Evolutionary conservation across 208 protist genomes (phyloP), one percentile per base, ranked within the genome.

Genomic region (Porcisia deanei): DNA sequence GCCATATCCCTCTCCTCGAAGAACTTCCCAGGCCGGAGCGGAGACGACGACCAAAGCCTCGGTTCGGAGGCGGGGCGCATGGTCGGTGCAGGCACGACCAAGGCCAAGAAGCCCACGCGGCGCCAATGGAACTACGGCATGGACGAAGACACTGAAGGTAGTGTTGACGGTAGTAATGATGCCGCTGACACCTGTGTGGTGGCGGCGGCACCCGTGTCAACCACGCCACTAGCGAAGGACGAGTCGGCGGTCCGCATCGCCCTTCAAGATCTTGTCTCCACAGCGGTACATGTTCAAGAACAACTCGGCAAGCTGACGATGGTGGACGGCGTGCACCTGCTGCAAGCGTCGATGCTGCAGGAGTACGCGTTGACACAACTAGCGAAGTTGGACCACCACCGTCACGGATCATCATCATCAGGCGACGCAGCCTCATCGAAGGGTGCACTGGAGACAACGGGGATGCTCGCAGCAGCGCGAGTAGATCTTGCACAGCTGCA

Each of bases 61-160:
- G 30, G 30, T 30, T 30, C 30, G 30, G 30, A 52, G 20, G 43
- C 16, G 10, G 43, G 8, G 60, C n/a, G 45, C 43, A 39, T n/a
- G 39, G 64, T 43, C 16, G 3, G 20, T 2, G 53, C 9, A n/a
- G 43, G 22, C 20, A 20, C 39, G 43, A 7, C 43, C 0, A 10
- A 18, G 41, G 30, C 5, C 14, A 57, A 22, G 43, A 57, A 2
- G 66, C 45, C 12, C 47, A 9, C 45, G 5, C 22, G 39, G 37
- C 79, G 55, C 20, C 75, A 75, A 58, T 90, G 88, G 85, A 52
- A 77, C 14, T 94, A 93, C 72, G 73, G 85, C 22, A 79, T 92
- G 45, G 88, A 92, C 66, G 88, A 92, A 64, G 88, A 95, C 67
- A 68, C 67, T 1, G 47, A n/a, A 18, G 72, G 39, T 2, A 34